Conservation (phyloP, 768 basidiomycete species). For the Phlebiopsis gigantea region DNA sequence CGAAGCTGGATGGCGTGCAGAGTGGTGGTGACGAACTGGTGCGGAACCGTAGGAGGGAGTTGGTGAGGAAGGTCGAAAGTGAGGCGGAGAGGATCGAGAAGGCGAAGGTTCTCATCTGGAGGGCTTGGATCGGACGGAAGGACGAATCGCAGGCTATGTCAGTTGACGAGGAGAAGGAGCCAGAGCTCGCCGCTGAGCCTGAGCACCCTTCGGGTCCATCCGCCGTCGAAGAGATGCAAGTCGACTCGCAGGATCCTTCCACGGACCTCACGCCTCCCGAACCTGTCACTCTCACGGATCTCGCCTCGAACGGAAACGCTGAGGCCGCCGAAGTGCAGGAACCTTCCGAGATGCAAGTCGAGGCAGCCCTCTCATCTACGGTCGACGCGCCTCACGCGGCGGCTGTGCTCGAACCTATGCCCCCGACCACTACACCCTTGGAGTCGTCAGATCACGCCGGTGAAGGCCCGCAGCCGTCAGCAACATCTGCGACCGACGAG, state of each 20-base stretch:
- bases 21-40: constrained; percentile 55
- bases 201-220: background rate
- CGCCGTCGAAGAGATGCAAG: constrained; percentile 2
- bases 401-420: no score
- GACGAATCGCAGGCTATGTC: background rate
- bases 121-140: constrained; percentile 10
- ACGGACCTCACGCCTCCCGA: background rate
- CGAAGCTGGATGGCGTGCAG: constrained; percentile 62
- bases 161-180: background rate
- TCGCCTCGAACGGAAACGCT: no score
- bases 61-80: constrained; percentile 55
- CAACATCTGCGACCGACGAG: no score
- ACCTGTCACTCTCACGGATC: background rate
- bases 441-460: no score
- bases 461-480: no score
- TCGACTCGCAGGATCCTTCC: background rate
- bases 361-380: no score
- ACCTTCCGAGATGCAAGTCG: background rate
- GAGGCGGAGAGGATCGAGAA: constrained; percentile 51
- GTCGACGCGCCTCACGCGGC: no score
- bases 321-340: background rate
- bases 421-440: no score
- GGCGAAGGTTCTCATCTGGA: constrained; percentile 20
- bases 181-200: background rate
- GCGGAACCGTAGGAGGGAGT: constrained; percentile 41